Evolutionary conservation across 2,329 filamentous ascomycete species (phyloP), one percentile per base, ranked within the genome.

Genomic region (Paracoccidioides brasiliensis): DNA sequence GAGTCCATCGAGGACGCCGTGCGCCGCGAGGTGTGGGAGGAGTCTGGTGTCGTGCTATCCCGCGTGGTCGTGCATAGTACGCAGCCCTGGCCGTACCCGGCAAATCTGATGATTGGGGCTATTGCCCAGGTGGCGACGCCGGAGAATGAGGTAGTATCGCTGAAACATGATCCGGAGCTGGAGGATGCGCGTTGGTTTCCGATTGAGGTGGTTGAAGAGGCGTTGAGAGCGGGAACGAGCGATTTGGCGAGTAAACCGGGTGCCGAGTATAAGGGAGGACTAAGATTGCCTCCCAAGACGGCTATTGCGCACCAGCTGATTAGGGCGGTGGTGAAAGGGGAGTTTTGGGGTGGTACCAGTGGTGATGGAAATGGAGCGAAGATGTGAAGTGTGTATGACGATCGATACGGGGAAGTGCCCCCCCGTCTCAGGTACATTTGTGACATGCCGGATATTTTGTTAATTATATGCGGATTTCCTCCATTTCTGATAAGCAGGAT

Each of bases 251-350:
- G 86, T 44, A 68, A 75, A 1, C 74, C 84, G 1, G 80, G 81
- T 0, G 73, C 79, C 43, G 84, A 78, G 9, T 90, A 90, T 66
- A 85, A 83, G 67, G 90, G 89, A 0, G 81, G 78, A 3, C 70
- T 98, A 73, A 80, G 88, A 55, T 70, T 98, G 66, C 93, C 93
- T 48, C 89, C 90, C 2, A 74, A 78, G 57, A 95, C 90, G 40
- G 91, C 93, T 1, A 97, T 98, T 78, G 93, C 93, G 14, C 87
- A 97, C 70, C 86, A 90, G 68, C 72, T 97, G 66, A 83, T 98
- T 63, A 78, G 76, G 53, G 88, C 90, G 0, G 89, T 95, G 12
- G 80, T 85, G 0, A 81, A 83, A 52, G 66, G 66, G 54, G 89
- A 89, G 0, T 93, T 87, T 67, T 73, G 87, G 57, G 77, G 76